These are phyloP conservation scores for Claviceps pusilla DNA, from an alignment of 2,329 filamentous ascomycete genomes.

Conservation along the genomic window DNA sequence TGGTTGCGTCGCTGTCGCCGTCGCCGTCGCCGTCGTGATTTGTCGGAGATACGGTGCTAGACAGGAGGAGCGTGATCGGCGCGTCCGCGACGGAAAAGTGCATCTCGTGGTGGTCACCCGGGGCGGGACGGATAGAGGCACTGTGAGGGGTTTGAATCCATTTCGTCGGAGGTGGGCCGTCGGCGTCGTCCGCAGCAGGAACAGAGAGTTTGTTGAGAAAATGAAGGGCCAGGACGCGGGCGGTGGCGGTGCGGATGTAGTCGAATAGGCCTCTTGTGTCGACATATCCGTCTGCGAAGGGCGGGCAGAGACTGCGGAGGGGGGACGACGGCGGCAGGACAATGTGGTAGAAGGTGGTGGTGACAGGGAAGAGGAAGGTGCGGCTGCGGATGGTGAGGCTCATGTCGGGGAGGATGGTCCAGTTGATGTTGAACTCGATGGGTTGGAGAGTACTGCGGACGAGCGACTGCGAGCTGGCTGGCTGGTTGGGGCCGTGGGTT, in stretches of 20 bases:
- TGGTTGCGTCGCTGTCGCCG: slow-evolving; percentile 5
- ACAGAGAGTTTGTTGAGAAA: slow-evolving; percentile 14
- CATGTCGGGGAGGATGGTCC: slow-evolving; percentile 29
- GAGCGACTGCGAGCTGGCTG: slow-evolving; percentile 29
- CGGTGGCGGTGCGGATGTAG: slow-evolving; percentile 30
- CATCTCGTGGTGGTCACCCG: slow-evolving; percentile 15
- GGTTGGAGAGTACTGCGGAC: slow-evolving; percentile 27
- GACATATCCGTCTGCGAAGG: slow-evolving; percentile 29
- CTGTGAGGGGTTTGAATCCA: slow-evolving; percentile 20
- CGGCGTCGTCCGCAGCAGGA: background rate
- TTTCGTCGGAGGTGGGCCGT: background rate
- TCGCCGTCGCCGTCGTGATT: background rate
- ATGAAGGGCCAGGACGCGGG: slow-evolving; percentile 25
- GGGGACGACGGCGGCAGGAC: slow-evolving; percentile 22
- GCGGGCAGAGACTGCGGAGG: slow-evolving; percentile 26
- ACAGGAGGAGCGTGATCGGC: slow-evolving; percentile 11
- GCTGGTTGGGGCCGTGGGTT: slow-evolving; percentile 19
- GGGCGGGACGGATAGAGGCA: slow-evolving; percentile 16
- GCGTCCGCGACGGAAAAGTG: slow-evolving; percentile 17
- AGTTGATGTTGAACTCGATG: slow-evolving; percentile 26
- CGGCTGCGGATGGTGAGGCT: slow-evolving; percentile 29
- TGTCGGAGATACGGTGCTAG: background rate
- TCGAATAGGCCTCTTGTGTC: slow-evolving; percentile 27
- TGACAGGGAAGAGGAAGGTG: slow-evolving; percentile 28
- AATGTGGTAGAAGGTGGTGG: slow-evolving; percentile 30